These are phyloP conservation scores for Lactarius deliciosus DNA, from an alignment of 768 basidiomycete genomes.

Conservation along the genomic window DNA sequence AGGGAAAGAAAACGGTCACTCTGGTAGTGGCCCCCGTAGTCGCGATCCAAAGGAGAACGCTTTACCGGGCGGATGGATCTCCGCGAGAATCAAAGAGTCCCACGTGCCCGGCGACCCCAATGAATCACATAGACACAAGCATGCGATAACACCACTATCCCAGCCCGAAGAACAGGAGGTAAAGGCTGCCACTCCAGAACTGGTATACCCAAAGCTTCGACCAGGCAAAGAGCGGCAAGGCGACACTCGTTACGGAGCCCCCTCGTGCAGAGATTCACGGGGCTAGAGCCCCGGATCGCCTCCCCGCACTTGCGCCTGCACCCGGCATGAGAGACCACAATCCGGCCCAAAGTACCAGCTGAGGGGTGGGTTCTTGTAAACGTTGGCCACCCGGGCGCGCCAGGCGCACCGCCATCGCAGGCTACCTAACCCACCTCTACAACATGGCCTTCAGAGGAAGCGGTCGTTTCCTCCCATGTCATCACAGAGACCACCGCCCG, in stretches of 20 bases:
- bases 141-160: neutral
- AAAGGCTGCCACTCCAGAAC: constrained; percentile 54
- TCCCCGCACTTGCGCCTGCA: constrained; percentile 11
- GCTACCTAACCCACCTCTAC: neutral
- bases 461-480: constrained; percentile 17
- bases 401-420: constrained; percentile 34
- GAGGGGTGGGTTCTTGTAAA: constrained; percentile 68
- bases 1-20: constrained; percentile 32
- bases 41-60: constrained; percentile 13
- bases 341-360: constrained; percentile 38
- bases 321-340: neutral
- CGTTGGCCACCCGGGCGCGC: constrained; percentile 40
- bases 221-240: constrained; percentile 60
- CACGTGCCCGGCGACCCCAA: neutral
- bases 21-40: constrained; percentile 10
- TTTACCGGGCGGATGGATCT: constrained; percentile 33
- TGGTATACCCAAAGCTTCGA: constrained; percentile 44
- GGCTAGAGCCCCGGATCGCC: constrained; percentile 2
- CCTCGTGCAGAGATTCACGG: constrained; percentile 28
- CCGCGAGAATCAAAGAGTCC: constrained; percentile 13
- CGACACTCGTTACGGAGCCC: constrained; percentile 55
- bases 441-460: constrained; percentile 15
- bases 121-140: neutral
- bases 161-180: constrained; percentile 34
- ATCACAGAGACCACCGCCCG: constrained; percentile 2